phyloP scores from a whole-genome alignment of 2,329 filamentous ascomycete genomes.

The Lecanicillium sp. region DNA sequence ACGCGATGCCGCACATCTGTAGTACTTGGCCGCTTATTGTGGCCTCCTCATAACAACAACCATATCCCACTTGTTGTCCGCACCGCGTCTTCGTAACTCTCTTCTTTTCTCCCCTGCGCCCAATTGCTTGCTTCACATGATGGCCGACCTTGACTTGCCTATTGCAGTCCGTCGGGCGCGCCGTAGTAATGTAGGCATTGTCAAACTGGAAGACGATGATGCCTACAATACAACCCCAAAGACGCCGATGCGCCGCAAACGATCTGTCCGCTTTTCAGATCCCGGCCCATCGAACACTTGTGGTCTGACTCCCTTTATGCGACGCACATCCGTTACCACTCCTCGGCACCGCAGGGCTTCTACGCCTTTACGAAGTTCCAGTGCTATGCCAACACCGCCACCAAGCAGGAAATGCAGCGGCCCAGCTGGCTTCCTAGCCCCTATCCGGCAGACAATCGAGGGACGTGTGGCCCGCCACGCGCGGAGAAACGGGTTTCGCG shows the following conservation, averaged over 20 bases:
- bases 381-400: slow-evolving; percentile 9
- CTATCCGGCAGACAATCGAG: slow-evolving; percentile 46
- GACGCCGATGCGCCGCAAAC: slow-evolving; percentile 29
- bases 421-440: slow-evolving; percentile 15
- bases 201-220: slow-evolving; percentile 18
- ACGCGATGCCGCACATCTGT: background rate
- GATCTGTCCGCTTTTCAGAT: slow-evolving; percentile 53
- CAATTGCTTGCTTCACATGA: slow-evolving; percentile 13
- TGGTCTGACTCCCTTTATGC: slow-evolving; percentile 52
- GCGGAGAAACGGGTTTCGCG: slow-evolving; percentile 47
- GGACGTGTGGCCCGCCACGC: slow-evolving; percentile 50
- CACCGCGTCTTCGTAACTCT: background rate
- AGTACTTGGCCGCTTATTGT: too few relatives aligned
- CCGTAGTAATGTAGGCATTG: slow-evolving; percentile 30
- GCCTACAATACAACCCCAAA: slow-evolving; percentile 2
- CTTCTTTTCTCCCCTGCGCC: slow-evolving; percentile 1
- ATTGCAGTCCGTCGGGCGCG: slow-evolving; percentile 49
- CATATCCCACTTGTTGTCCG: background rate
- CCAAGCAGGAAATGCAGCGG: background rate
- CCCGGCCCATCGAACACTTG: slow-evolving; percentile 40
- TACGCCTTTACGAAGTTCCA: slow-evolving; percentile 23
- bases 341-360: slow-evolving; percentile 37
- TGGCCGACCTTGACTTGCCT: slow-evolving; percentile 37
- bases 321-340: slow-evolving; percentile 38
- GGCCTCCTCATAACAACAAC: too few relatives aligned